Evolutionary conservation across 2,329 filamentous ascomycete species (phyloP).

Genomic region (Neofusicoccum cordaticola): DNA sequence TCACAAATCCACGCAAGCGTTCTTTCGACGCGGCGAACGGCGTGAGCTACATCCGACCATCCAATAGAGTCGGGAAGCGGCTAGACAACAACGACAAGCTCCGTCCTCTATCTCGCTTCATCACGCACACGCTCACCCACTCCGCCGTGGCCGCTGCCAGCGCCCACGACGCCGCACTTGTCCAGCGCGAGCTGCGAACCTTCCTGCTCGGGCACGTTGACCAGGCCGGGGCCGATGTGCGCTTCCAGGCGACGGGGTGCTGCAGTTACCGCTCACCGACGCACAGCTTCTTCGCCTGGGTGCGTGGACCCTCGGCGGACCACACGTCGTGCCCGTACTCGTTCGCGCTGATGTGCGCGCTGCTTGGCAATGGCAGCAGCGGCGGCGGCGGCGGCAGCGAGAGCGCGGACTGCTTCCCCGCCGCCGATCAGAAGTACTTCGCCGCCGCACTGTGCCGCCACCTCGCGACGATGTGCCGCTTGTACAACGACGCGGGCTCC

Average conservation of each 20-base stretch:
- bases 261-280: too few relatives aligned
- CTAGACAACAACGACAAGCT: background rate
- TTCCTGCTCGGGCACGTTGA: slow-evolving; percentile 22
- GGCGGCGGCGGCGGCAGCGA: too few relatives aligned
- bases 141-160: slow-evolving; percentile 17
- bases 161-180: background rate
- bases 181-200: slow-evolving; percentile 19
- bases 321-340: too few relatives aligned
- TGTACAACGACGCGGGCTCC: slow-evolving; percentile 30
- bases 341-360: too few relatives aligned
- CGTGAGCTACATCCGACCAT: too few relatives aligned
- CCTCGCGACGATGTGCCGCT: slow-evolving; percentile 26
- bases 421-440: slow-evolving; percentile 20
- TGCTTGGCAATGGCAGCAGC: too few relatives aligned
- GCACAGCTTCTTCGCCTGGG: too few relatives aligned
- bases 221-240: slow-evolving; percentile 19
- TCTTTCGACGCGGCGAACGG: too few relatives aligned
- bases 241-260: too few relatives aligned
- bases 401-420: background rate
- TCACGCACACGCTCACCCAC: slow-evolving; percentile 18
- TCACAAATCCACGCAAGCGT: too few relatives aligned
- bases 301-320: too few relatives aligned
- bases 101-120: slow-evolving; percentile 11
- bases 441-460: slow-evolving; percentile 20
- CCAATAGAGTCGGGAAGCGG: too few relatives aligned